These are phyloP conservation scores for Boletus reticulatus DNA, from an alignment of 768 basidiomycete species.

Conservation along the genomic window DNA sequence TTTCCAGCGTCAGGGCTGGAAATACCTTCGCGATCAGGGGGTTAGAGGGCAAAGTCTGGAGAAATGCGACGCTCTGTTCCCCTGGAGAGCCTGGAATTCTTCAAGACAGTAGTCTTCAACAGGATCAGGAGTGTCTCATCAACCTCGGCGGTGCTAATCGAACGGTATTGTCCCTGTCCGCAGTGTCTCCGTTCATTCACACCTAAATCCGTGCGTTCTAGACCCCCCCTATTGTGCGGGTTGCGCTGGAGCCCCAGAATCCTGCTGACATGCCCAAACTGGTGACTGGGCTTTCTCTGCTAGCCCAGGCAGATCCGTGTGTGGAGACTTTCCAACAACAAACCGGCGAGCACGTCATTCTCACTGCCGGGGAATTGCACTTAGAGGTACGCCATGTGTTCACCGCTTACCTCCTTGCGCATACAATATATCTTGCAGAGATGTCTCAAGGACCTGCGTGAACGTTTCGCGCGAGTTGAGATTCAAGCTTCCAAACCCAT, in stretches of 20 bases:
- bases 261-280: conserved; percentile 89
- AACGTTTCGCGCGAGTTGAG: conserved; percentile 90
- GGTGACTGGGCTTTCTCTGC: conserved; percentile 79
- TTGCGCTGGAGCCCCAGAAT: conserved; percentile 83
- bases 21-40: conserved; percentile 94
- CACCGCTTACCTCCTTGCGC: neutral
- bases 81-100: conserved; percentile 46
- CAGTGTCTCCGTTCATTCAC: neutral
- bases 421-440: conserved; percentile 49
- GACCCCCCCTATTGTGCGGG: conserved; percentile 90
- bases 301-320: conserved; percentile 95
- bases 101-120: conserved; percentile 29
- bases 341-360: conserved; percentile 95
- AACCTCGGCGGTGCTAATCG: conserved; percentile 76
- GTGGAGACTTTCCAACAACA: conserved; percentile 97
- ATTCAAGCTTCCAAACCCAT: conserved; percentile 95
- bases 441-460: conserved; percentile 93
- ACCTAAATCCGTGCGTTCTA: conserved; percentile 28
- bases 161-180: conserved; percentile 41
- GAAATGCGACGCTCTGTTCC: conserved; percentile 87
- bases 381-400: conserved; percentile 62
- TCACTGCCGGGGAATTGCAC: conserved; percentile 95
- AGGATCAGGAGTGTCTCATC: conserved; percentile 55
- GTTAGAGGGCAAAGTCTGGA: conserved; percentile 84
- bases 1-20: conserved; percentile 81